Evolutionary conservation across 169 alveolate species (phyloP).

Genomic region (Plasmodium gonderi): DNA sequence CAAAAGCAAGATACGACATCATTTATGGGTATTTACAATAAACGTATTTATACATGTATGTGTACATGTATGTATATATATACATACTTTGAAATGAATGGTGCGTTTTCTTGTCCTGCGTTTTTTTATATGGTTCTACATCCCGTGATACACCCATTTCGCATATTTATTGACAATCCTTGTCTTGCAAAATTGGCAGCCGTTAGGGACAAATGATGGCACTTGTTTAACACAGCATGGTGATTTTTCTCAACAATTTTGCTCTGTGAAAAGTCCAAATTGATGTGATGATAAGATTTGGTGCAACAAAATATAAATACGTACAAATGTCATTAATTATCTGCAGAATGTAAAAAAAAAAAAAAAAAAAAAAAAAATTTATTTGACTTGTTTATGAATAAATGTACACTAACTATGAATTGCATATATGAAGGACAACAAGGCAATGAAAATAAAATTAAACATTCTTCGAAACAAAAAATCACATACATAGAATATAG

Average conservation of each 20-base stretch:
- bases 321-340: not conserved
- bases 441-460: not conserved
- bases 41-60: too few relatives aligned
- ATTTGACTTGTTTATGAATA: not conserved
- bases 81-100: not conserved
- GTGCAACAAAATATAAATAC: not conserved
- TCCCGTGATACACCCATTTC: too few relatives aligned
- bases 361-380: not conserved
- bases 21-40: too few relatives aligned
- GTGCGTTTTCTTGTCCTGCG: not conserved
- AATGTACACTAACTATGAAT: not conserved
- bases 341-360: not conserved
- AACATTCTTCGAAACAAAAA: not conserved
- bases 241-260: not conserved
- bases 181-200: not conserved
- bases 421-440: not conserved
- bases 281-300: not conserved
- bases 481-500: not conserved
- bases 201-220: not conserved
- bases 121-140: not conserved
- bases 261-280: not conserved
- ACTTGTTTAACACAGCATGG: not conserved
- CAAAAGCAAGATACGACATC: not conserved
- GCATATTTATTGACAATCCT: not conserved
- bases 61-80: not conserved